Conservation (phyloP, 495 filamentous ascomycete species). For the Lasiosphaeria hispida region DNA sequence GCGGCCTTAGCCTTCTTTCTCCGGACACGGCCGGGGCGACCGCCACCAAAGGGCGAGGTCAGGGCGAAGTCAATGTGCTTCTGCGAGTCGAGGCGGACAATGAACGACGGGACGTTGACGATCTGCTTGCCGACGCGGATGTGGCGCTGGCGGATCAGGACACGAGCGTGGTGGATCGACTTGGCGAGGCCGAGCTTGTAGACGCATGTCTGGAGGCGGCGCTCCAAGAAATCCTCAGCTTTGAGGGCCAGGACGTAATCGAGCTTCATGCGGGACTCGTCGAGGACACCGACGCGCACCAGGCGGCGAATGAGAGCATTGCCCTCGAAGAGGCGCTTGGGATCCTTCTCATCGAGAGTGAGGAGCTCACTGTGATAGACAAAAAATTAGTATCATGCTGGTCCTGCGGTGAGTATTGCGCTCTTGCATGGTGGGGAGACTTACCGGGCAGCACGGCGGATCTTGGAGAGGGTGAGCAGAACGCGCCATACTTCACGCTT, state of each 20-base stretch:
- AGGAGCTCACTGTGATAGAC: constrained; percentile 78
- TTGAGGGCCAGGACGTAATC: constrained; percentile 99
- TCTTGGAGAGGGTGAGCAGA: constrained; percentile 98
- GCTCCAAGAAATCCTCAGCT: constrained; percentile 99
- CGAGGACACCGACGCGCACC: constrained; percentile 98
- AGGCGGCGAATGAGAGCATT: constrained; percentile 99
- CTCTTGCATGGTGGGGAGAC: constrained; percentile 24
- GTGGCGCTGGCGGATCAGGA: constrained; percentile 97
- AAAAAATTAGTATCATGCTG: constrained; percentile 9
- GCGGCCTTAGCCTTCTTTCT: constrained; percentile 99
- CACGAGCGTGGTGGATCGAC: constrained; percentile 99
- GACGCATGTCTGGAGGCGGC: constrained; percentile 97
- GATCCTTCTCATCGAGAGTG: constrained; percentile 99
- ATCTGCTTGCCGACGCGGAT: constrained; percentile 99
- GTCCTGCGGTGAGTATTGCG: background rate
- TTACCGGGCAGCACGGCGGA: constrained; percentile 99
- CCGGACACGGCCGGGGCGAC: constrained; percentile 90
- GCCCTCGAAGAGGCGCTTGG: constrained; percentile 99
- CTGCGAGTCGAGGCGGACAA: constrained; percentile 99
- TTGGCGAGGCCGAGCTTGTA: constrained; percentile 99
- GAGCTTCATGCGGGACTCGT: constrained; percentile 99
- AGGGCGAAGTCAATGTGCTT: constrained; percentile 99
- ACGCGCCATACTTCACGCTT: constrained; percentile 99
- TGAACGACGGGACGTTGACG: constrained; percentile 98
- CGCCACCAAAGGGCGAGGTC: constrained; percentile 95